Evolutionary conservation across 768 basidiomycete species (phyloP).

Genomic region (Termitomyces sp.): DNA sequence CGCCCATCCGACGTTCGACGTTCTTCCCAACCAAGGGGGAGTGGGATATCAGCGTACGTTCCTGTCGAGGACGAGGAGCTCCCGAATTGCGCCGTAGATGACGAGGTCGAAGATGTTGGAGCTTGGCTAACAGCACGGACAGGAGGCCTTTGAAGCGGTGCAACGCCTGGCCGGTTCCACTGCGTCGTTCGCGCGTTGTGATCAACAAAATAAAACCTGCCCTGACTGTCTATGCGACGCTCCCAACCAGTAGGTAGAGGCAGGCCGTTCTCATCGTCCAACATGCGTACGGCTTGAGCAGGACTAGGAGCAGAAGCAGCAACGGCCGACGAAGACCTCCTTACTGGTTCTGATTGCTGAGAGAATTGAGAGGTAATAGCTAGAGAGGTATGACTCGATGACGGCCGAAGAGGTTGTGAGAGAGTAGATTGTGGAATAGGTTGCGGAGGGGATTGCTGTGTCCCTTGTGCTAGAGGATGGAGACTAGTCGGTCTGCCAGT

Average conservation of each 20-base stretch:
- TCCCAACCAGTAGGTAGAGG: constrained; percentile 83
- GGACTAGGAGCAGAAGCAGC: constrained; percentile 9
- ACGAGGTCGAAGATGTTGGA: constrained; percentile 14
- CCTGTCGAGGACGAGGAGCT: constrained; percentile 24
- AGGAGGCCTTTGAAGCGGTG: constrained; percentile 22
- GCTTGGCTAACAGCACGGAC: constrained; percentile 19
- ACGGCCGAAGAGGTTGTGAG: constrained; percentile 21
- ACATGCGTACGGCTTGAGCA: constrained; percentile 25
- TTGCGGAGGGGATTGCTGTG: constrained; percentile 5
- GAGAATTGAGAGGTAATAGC: constrained; percentile 20
- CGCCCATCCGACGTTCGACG: constrained; percentile 86
- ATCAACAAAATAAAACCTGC: constrained; percentile 83
- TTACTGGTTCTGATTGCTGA: constrained; percentile 17
- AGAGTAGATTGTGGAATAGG: constrained; percentile 6
- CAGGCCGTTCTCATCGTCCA: constrained; percentile 57
- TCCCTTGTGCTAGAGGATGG: constrained; percentile 14
- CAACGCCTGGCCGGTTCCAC: constrained; percentile 59
- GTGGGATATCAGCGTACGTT: constrained; percentile 59
- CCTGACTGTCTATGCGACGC: constrained; percentile 68
- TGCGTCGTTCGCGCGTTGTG: constrained; percentile 79
- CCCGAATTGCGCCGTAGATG: constrained; percentile 15
- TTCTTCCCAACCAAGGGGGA: constrained; percentile 92
- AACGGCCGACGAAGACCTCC: constrained; percentile 13
- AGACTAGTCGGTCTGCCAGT: constrained; percentile 9
- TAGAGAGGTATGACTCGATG: constrained; percentile 24